Conservation (phyloP, 768 basidiomycete species). For the Leccinum barrowsii region DNA sequence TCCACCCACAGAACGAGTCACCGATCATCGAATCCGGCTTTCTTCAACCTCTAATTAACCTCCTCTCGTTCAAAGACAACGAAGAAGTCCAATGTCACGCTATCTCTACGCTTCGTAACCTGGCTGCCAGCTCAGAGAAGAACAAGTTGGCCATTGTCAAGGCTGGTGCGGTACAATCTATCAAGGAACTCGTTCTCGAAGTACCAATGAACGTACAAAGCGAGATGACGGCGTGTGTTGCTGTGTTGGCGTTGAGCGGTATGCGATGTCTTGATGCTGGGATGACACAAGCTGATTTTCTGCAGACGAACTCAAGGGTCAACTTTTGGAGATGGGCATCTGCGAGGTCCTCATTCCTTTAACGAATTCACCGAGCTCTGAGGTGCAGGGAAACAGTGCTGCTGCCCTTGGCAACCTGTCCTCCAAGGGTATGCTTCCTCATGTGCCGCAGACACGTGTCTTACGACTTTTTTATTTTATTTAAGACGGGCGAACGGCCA, state of each 20-base stretch:
- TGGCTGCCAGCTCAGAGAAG: conserved; percentile 96
- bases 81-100: conserved; percentile 99
- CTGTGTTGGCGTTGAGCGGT: conserved; percentile 95
- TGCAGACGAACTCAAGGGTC: conserved; percentile 93
- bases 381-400: conserved; percentile 98
- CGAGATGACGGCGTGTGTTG: conserved; percentile 99
- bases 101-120: conserved; percentile 93
- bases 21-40: conserved; percentile 99
- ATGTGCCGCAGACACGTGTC: not conserved
- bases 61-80: conserved; percentile 97
- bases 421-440: conserved; percentile 69
- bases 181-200: conserved; percentile 92
- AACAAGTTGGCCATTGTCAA: conserved; percentile 98
- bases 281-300: conserved; percentile 4
- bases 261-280: conserved; percentile 24
- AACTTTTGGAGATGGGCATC: conserved; percentile 96
- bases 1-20: conserved; percentile 97
- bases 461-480: not conserved
- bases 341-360: conserved; percentile 96
- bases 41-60: conserved; percentile 90
- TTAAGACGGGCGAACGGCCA: conserved; percentile 68
- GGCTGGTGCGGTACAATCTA: conserved; percentile 93
- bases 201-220: conserved; percentile 97
- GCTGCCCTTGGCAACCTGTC: conserved; percentile 97
- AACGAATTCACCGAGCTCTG: conserved; percentile 93